phyloP scores from a whole-genome alignment of 768 basidiomycete genomes.

The Boletus speciosus region DNA sequence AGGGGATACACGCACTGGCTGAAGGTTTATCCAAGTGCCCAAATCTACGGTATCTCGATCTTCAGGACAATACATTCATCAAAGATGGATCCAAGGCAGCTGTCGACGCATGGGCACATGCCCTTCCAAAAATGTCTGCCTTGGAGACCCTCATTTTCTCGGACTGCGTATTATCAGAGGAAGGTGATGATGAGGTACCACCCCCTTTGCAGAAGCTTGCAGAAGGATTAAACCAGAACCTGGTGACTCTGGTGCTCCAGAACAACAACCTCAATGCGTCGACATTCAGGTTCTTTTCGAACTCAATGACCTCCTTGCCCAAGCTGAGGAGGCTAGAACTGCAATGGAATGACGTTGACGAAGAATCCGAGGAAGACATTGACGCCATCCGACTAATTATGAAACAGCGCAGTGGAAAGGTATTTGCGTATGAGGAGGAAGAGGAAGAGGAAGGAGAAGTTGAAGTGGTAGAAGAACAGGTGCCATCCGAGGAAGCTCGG shows the following conservation, averaged over 20 bases:
- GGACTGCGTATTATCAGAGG: constrained; percentile 78
- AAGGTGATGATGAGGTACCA: constrained; percentile 76
- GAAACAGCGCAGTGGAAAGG: constrained; percentile 62
- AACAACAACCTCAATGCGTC: constrained; percentile 84
- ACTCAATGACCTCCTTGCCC: constrained; percentile 59
- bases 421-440: constrained; percentile 74
- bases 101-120: constrained; percentile 56
- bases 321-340: constrained; percentile 70
- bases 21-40: constrained; percentile 66
- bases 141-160: constrained; percentile 84
- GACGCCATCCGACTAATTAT: constrained; percentile 51
- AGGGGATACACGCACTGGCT: constrained; percentile 79
- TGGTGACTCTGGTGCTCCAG: constrained; percentile 79
- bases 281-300: constrained; percentile 64
- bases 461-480: constrained; percentile 19
- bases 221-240: constrained; percentile 66
- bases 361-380: constrained; percentile 58
- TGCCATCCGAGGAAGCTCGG: constrained; percentile 23
- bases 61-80: constrained; percentile 88
- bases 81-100: constrained; percentile 59
- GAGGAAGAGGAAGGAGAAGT: constrained; percentile 42
- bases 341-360: constrained; percentile 88
- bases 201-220: constrained; percentile 57
- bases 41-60: constrained; percentile 71
- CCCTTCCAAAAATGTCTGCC: constrained; percentile 65